Evolutionary conservation across 768 basidiomycete species (phyloP).

Genomic region (Tricholoma hemisulphureum): DNA sequence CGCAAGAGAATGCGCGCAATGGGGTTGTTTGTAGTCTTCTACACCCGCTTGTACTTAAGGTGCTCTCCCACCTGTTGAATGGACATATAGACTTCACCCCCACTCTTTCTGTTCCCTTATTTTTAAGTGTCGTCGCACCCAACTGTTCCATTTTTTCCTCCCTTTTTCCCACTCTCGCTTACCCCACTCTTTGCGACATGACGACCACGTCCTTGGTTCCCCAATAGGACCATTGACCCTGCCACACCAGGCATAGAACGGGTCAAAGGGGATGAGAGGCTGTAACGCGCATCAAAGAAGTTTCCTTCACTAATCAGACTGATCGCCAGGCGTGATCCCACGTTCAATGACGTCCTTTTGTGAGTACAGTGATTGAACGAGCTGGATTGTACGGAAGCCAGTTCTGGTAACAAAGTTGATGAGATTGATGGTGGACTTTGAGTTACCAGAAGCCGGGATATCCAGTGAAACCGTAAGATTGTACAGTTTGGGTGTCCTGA

Average conservation of each 20-base stretch:
- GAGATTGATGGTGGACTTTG: slow-evolving; percentile 7
- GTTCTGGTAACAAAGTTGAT: slow-evolving; percentile 45
- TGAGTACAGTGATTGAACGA: slow-evolving; percentile 48
- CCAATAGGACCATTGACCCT: too few relatives aligned
- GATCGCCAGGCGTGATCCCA: slow-evolving; percentile 57
- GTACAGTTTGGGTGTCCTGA: slow-evolving; percentile 55
- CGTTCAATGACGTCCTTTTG: slow-evolving; percentile 41
- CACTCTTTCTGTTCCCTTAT: too few relatives aligned
- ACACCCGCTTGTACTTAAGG: too few relatives aligned
- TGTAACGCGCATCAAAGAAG: slow-evolving; percentile 57
- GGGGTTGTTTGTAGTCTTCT: too few relatives aligned
- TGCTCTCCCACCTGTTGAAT: too few relatives aligned
- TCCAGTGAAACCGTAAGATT: slow-evolving; percentile 45
- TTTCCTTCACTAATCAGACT: slow-evolving; percentile 61
- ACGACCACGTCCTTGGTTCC: too few relatives aligned
- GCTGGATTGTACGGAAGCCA: slow-evolving; percentile 57
- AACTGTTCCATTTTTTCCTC: too few relatives aligned
- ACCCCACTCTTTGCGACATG: too few relatives aligned
- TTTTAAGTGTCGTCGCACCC: too few relatives aligned
- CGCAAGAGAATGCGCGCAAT: too few relatives aligned
- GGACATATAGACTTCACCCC: too few relatives aligned
- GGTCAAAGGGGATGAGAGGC: slow-evolving; percentile 58
- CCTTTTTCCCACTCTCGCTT: too few relatives aligned
- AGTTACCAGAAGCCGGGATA: slow-evolving; percentile 15
- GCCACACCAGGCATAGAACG: slow-evolving; percentile 56